phyloP scores from a whole-genome alignment of 2,329 filamentous ascomycete genomes.

The Fusarium tricinctum region DNA sequence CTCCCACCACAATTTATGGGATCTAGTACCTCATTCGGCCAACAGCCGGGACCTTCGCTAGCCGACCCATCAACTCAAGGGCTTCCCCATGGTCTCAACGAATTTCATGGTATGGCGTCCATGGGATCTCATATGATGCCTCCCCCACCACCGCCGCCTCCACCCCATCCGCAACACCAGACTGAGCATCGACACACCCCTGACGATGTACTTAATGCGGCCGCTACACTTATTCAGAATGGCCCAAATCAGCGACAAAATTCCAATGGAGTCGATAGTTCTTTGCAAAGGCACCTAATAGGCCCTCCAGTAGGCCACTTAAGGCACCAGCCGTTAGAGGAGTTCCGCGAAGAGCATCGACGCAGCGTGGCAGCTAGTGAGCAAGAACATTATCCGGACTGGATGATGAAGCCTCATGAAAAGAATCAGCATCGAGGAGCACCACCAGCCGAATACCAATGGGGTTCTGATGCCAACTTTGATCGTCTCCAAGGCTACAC shows the following conservation, averaged over 20 bases:
- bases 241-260: constrained; percentile 49
- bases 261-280: constrained; percentile 47
- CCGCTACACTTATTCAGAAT: constrained; percentile 66
- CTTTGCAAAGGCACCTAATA: constrained; percentile 47
- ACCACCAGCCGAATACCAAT: constrained; percentile 67
- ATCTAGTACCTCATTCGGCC: constrained; percentile 73
- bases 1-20: constrained; percentile 76
- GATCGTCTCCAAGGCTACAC: constrained; percentile 69
- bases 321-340: constrained; percentile 59
- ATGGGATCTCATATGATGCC: constrained; percentile 55
- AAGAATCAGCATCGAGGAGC: constrained; percentile 52
- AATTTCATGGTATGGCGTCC: constrained; percentile 39
- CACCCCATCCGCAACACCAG: constrained; percentile 47
- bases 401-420: constrained; percentile 57
- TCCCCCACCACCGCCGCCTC: constrained; percentile 53
- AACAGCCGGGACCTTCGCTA: constrained; percentile 58
- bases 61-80: constrained; percentile 45
- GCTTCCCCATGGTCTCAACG: constrained; percentile 36
- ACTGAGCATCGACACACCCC: constrained; percentile 55
- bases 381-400: constrained; percentile 58
- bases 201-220: constrained; percentile 69
- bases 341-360: constrained; percentile 58
- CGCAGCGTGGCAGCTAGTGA: constrained; percentile 52
- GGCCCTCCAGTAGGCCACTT: constrained; percentile 58
- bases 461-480: constrained; percentile 79